Evolutionary conservation across 805 yeast genomes (phyloP), one percentile per base, ranked within the genome.

Genomic region (Spencermartinsiella europaea): DNA sequence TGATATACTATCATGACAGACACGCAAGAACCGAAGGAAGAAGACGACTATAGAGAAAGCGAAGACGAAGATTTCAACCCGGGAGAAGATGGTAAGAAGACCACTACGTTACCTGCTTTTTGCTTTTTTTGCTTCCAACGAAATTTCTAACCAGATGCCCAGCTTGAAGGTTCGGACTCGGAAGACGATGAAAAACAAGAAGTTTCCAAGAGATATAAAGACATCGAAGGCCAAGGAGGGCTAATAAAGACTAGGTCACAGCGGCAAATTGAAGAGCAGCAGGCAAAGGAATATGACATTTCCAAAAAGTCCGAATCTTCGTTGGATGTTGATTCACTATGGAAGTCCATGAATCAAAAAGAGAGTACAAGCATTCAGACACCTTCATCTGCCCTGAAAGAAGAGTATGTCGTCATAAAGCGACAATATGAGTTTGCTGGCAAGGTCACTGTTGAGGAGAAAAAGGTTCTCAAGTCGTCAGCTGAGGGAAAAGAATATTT

Each of bases 371-470:
- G 16, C 27, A 43, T 38, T 38, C n/a, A 19, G 3, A 25, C 14
- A n/a, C 16, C 19, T n/a, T 16, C 45, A 12, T 14, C 34, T 25
- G 22, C 28, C 8, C 35, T 43, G 4, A 59, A 56, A 15, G 74
- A 71, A 15, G 80, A 81, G 42, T 74, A 74, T 60, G 76, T 91
- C 46, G 77, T 79, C 55, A 89, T 91, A 47, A 81, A 77, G 49
- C 74, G 93, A 51, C 77, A 81, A 2, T 91, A 86, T 61, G 84
- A 85, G 47, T 91, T 88, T 73, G 98, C 99, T 0, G 97, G 97
- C 4, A 85, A 85, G 56, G 71, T 80, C 2, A 73, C 84, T 1
- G 77, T 83, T 0, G 96, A 90, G 58, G 81, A 82, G 49, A 88
- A 86, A 64, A 71, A 74, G 65, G 97, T 93, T 1, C 83, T 79